Conservation (phyloP, 805 yeast genomes). For the Lachancea fermentati region DNA sequence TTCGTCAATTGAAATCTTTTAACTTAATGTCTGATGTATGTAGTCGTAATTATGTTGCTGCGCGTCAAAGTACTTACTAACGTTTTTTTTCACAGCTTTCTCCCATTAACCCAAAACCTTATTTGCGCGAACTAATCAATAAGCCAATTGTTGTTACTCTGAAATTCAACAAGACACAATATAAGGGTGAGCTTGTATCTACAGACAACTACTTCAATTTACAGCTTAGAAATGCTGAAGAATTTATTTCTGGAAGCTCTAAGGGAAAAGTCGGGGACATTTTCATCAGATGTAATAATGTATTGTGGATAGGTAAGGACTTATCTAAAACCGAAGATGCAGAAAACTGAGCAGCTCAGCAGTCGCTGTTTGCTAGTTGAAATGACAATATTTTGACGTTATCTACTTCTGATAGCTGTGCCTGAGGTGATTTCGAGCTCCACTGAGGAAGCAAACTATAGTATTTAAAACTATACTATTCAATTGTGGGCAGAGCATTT, state of each 20-base stretch:
- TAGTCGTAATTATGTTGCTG: too few species aligned
- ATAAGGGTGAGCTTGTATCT: conserved; percentile 69
- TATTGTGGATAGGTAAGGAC: conserved; percentile 59
- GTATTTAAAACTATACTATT: too few species aligned
- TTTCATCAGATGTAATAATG: conserved; percentile 87
- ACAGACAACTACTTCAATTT: conserved; percentile 92
- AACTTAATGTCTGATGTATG: conserved; percentile 1
- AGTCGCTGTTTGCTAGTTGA: too few species aligned
- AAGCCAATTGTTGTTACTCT: conserved; percentile 68
- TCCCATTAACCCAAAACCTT: conserved; percentile 90
- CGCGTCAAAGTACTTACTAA: conserved; percentile 2
- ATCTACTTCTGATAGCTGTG: too few species aligned
- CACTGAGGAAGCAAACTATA: too few species aligned
- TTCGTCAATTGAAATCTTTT: not conserved
- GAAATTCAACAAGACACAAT: conserved; percentile 88
- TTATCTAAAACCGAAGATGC: not conserved
- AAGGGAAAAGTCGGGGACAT: conserved; percentile 65
- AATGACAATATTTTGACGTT: too few species aligned
- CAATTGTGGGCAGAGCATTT: too few species aligned
- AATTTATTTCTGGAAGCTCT: conserved; percentile 42
- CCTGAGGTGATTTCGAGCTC: too few species aligned
- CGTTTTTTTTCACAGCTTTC: conserved; percentile 29
- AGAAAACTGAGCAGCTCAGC: too few species aligned
- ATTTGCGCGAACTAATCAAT: conserved; percentile 67
- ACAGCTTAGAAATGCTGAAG: conserved; percentile 59